Evolutionary conservation across 305 asterid species (phyloP).

Genomic region (Stenogyne calaminthoides): DNA sequence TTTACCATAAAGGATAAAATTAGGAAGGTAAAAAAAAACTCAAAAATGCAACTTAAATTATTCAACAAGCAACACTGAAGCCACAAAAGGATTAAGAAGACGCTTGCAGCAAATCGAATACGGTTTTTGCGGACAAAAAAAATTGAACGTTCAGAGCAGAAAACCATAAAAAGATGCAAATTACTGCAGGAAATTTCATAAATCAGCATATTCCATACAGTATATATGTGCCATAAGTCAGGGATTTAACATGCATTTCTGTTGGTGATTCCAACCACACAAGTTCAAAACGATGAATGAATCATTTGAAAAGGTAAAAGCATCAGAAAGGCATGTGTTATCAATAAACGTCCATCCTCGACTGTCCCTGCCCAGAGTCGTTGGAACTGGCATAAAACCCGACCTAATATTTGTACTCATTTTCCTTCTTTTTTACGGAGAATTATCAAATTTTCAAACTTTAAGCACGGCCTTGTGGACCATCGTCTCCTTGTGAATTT

Average conservation of each 20-base stretch:
- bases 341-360: background rate
- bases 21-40: too few species aligned
- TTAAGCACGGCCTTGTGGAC: conserved; percentile 78
- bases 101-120: background rate
- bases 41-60: too few species aligned
- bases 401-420: background rate
- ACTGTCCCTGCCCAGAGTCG: background rate
- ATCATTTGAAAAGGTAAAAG: conserved; percentile 28
- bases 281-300: conserved; percentile 24
- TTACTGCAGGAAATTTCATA: background rate
- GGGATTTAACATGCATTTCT: background rate
- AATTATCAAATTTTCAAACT: conserved; percentile 41
- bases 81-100: background rate
- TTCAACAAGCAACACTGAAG: background rate
- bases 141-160: background rate
- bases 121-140: too few species aligned
- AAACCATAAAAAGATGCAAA: background rate
- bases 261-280: background rate
- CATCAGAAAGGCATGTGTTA: conserved; percentile 9
- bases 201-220: background rate
- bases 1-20: too few species aligned
- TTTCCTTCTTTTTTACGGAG: background rate
- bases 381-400: conserved; percentile 1
- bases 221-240: background rate
- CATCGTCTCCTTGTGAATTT: conserved; percentile 97